Conservation (phyloP, 495 filamentous ascomycete genomes). For the Beverwykella pulmonaria region DNA sequence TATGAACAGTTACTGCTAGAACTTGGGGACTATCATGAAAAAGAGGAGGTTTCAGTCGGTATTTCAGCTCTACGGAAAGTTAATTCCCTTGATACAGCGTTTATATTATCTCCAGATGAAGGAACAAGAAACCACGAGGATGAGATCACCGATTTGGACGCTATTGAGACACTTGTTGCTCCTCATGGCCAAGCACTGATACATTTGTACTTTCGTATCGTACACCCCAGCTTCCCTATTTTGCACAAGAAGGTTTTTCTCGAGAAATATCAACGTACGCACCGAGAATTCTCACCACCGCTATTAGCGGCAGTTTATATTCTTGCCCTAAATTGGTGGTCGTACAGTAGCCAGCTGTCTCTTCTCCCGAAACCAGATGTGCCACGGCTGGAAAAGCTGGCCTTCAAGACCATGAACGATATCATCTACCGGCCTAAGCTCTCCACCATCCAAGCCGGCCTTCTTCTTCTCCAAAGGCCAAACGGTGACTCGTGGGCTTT, state of each 20-base stretch:
- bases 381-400: constrained; percentile 69
- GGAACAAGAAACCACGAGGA: constrained; percentile 61
- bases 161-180: constrained; percentile 77
- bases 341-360: constrained; percentile 68
- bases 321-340: constrained; percentile 83
- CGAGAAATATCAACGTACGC: constrained; percentile 76
- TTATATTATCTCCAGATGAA: constrained; percentile 69
- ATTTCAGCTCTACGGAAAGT: constrained; percentile 70
- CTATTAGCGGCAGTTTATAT: constrained; percentile 85
- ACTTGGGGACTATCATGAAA: constrained; percentile 64
- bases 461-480: constrained; percentile 81
- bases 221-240: constrained; percentile 87
- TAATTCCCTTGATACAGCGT: constrained; percentile 70
- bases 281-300: constrained; percentile 76
- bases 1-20: constrained; percentile 70
- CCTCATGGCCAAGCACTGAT: constrained; percentile 77
- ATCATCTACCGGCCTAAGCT: constrained; percentile 79
- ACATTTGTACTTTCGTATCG: constrained; percentile 77
- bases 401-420: constrained; percentile 70
- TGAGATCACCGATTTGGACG: constrained; percentile 65
- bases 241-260: constrained; percentile 82
- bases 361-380: constrained; percentile 69
- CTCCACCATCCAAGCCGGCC: constrained; percentile 86
- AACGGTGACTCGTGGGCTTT: constrained; percentile 77
- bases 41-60: constrained; percentile 65